Conservation (phyloP, 176 grass and related monocot species). For the bread wheat (Triticum aestivum) region IWGSC_CS_RefSeq_v2.1 NC_057807.1:536680712-536681211, state of each 20-base stretch:
- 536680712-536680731: no score
- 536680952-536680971: slow-evolving; percentile 17
- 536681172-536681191: slow-evolving; percentile 15
- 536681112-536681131: neutral
- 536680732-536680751: no score
- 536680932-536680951: no score
- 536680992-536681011: neutral
- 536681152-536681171: neutral
- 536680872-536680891: no score
- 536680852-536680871: no score
- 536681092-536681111: neutral
- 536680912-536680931: no score
- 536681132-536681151: neutral
- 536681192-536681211: slow-evolving; percentile 36
- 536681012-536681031: neutral
- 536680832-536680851: no score
- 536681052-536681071: neutral
- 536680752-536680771: no score
- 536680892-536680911: no score
- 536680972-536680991: neutral
- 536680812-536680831: no score
- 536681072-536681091: neutral
- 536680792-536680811: no score
- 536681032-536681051: neutral
- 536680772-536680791: no score